Base-by-base conservation (phyloP, 2,329 filamentous ascomycete genomes). In the Fusarium newnesense region DNA sequence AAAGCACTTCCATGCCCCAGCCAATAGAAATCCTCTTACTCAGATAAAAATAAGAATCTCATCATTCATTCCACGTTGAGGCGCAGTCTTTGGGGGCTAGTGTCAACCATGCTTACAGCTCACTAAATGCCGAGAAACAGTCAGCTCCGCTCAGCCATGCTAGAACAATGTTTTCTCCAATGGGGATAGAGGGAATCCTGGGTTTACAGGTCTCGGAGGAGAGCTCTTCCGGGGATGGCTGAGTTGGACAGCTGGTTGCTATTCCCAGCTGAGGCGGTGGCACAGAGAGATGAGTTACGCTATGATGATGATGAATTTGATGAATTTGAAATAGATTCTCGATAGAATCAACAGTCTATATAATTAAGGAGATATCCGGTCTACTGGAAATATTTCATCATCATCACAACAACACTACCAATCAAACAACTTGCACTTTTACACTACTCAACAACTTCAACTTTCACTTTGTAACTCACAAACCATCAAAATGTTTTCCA, bases 401-500 rank as follows among this genome's bases (percentile, higher is more conserved):
- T 66, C 65, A 75, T 44, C 34, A 62, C 44, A 59, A 62, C 63
- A 67, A 52, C 30, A 60, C 56, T 57, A 64, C 18, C 58, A 57
- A 64, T 34, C 67, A 61, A 34, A 21, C 62, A 64, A 42, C 50
- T 59, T 13, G 18, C 34, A 53, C 24, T n/a, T 28, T 28, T 12
- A 62, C 18, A 50, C 54, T 39, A 26, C 26, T 30, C 36, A 47
- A 53, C 40, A 66, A 56, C 52, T 54, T 39, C 60, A 53, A 39
- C n/a, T 18, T 12, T 15, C 12, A 46, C 21, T n/a, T 36, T 9
- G 47, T 16, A 16, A 30, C 24, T 66, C 43, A 66, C 12, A 59
- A 60, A 18, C 12, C 28, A 42, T 49, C 70, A 81, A 61, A 56
- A 83, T 83, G 81, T 75, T 81, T 71, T 70, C 78, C 76, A 80